Percentiles rank a stretch among this genome's conserved stretches.
phyloP scores from a whole-genome alignment of 306 rosid species.

The Comarum palustre region DNA sequence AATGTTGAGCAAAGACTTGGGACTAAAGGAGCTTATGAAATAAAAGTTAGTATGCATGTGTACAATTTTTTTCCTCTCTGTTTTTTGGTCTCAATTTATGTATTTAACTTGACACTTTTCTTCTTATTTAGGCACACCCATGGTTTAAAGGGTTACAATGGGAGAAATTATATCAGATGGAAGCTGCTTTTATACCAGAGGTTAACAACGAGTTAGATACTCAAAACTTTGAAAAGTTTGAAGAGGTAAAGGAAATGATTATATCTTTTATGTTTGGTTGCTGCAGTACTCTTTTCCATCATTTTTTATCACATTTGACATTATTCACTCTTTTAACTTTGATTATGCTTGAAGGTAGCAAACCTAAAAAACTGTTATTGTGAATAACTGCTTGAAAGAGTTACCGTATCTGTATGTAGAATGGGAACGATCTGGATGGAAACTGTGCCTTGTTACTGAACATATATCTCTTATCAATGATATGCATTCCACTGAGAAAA shows the following conservation, averaged over 20 bases:
- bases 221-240: constrained; percentile 82
- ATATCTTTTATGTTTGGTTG: not conserved
- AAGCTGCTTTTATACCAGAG: constrained; percentile 84
- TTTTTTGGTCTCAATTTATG: not conserved
- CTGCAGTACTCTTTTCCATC: not conserved
- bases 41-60: constrained; percentile 46
- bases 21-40: constrained; percentile 79
- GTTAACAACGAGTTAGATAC: constrained; percentile 87
- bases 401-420: not conserved
- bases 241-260: constrained; percentile 52
- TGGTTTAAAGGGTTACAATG: constrained; percentile 77
- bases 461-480: not conserved
- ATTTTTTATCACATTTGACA: not conserved
- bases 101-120: constrained; percentile 10
- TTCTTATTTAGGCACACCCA: constrained; percentile 63
- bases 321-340: not conserved
- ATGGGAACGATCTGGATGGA: not conserved
- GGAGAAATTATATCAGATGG: constrained; percentile 77
- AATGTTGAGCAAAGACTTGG: constrained; percentile 86
- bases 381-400: not conserved
- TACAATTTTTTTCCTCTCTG: not conserved
- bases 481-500: not conserved
- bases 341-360: not conserved
- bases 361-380: not conserved
- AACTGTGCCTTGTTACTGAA: not conserved